Evolutionary conservation across 306 rosid species (phyloP).

Genomic region (Castanea crenata): DNA sequence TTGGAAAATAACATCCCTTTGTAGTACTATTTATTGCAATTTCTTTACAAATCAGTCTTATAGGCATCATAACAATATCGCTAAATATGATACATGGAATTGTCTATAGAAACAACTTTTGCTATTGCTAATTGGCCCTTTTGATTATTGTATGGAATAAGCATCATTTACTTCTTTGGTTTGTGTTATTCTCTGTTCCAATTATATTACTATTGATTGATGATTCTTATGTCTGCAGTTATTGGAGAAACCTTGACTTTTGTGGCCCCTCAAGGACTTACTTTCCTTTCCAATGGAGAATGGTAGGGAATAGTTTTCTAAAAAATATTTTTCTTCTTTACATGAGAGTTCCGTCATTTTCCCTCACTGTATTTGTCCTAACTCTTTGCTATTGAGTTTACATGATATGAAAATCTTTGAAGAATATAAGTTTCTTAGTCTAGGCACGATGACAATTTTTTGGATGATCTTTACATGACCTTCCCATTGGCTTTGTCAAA

Average conservation of each 20-base stretch:
- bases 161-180: background rate
- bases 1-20: conserved; percentile 3
- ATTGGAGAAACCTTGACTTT: conserved; percentile 87
- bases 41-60: background rate
- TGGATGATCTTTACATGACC: background rate
- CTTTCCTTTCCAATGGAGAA: conserved; percentile 88
- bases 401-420: background rate
- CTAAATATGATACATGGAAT: background rate
- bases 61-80: background rate
- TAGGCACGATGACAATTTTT: background rate
- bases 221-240: conserved; percentile 50
- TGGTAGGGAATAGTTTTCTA: conserved; percentile 51
- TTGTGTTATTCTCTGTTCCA: conserved; percentile 1
- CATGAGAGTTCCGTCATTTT: background rate
- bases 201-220: conserved; percentile 18
- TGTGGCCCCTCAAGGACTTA: conserved; percentile 49
- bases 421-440: background rate
- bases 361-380: background rate
- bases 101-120: background rate
- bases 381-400: background rate
- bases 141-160: background rate
- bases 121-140: background rate
- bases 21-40: background rate
- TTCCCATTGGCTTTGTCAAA: background rate
- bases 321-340: background rate